phyloP scores from a whole-genome alignment of 225 moss, liverwort and hornwort genomes.

The Sphagnum contortum region DNA sequence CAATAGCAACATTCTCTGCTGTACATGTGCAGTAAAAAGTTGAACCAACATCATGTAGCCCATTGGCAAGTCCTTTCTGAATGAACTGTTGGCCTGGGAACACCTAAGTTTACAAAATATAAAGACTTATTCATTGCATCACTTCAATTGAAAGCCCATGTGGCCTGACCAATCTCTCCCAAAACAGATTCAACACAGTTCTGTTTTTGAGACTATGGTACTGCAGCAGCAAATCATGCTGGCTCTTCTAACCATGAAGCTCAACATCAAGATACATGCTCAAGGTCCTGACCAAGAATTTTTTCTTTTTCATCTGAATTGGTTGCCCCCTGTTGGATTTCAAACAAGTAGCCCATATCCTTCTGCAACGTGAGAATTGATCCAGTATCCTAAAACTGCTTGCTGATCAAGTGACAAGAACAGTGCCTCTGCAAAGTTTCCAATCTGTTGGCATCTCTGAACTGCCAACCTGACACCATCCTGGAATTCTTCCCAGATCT shows the following conservation, averaged over 20 bases:
- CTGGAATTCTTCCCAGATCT: conserved; percentile 52
- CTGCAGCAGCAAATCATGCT: conserved; percentile 51
- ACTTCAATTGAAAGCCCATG: conserved; percentile 69
- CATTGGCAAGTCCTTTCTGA: conserved; percentile 86
- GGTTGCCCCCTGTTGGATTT: conserved; percentile 80
- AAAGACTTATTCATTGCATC: conserved; percentile 54
- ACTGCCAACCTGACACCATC: conserved; percentile 69
- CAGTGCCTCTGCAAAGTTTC: conserved; percentile 54
- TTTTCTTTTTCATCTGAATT: conserved; percentile 62
- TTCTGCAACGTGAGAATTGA: conserved; percentile 54
- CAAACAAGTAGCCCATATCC: conserved; percentile 82
- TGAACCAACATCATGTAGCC: conserved; percentile 84
- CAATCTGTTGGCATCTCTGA: conserved; percentile 57
- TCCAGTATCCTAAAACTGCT: conserved; percentile 56
- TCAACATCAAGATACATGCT: conserved; percentile 63
- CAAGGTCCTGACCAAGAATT: conserved; percentile 52
- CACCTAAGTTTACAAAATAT: conserved; percentile 71
- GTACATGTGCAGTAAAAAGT: conserved; percentile 77
- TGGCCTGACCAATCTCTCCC: conserved; percentile 86
- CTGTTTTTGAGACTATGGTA: conserved; percentile 58
- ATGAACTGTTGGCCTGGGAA: conserved; percentile 69
- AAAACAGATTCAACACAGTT: conserved; percentile 72
- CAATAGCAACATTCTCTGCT: conserved; percentile 48
- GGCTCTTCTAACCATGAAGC: conserved; percentile 47
- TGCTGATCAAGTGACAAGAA: conserved; percentile 68